Base-by-base conservation (phyloP, 169 alveolate genomes). In the Eimeria sp. region DNA sequence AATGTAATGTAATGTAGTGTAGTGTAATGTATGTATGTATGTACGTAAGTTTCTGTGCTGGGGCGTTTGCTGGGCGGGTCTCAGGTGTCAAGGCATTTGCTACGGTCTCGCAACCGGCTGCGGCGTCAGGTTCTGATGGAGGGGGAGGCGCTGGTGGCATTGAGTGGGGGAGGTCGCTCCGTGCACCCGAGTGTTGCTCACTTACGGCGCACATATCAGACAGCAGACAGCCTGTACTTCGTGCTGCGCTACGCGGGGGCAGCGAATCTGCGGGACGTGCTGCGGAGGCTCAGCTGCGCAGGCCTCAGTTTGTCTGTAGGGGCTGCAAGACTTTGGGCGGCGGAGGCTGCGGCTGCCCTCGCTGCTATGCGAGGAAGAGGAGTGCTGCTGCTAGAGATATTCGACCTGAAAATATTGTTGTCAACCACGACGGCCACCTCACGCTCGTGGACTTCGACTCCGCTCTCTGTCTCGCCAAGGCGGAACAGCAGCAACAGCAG, bases 341-440 rank as follows among this genome's bases (percentile, higher is more conserved):
- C 92, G 5, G 95, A 92, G 40, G 57, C 43, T 27, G 95, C 58
- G 18, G 95, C 84, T 30, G 95, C 95, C 0, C 92, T 92, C 13
- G 95, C 75, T 5, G 73, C 91, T n/a, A 22, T 92, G 67, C 40
- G 95, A n/a, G 34, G 16, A 43, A 75, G 51, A 30, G 94, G 97
- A 11, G 82, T 73, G 54, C 84, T 95, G 76, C 99, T 98, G n/a
- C n/a, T 95, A 97, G 99, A 96, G 99, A 98, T 95, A 97, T 98
- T 51, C 98, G 98, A 88, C 99, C 99, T 6, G 99, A 98, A 97
- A 98, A 98, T 96, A 97, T 98, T 57, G 98, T 98, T 45, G 92
- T 98, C 13, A 98, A 97, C 86, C 92, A 97, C 27, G 95, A 97
- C 73, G 99, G 99, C n/a, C 99, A 98, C 94, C 96, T 98, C 58